Conservation (phyloP, 768 basidiomycete genomes). For the Calocera cornea region DNA sequence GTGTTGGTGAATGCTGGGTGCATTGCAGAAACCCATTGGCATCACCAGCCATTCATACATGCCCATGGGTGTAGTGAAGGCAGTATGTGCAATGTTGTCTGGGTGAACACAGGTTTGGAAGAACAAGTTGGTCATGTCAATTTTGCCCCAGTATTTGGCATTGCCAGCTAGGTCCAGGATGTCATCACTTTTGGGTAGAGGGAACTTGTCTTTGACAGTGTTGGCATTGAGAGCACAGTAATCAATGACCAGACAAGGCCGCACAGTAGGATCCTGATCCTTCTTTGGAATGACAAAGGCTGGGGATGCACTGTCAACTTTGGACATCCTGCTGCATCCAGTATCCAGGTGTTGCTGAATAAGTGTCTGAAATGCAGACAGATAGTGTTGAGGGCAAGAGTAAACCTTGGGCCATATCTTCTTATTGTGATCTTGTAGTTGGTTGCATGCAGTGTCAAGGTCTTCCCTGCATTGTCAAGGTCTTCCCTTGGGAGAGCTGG, state of each 20-base stretch:
- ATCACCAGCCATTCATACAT: slow-evolving; percentile 11
- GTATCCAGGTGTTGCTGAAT: slow-evolving; percentile 26
- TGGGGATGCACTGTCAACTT: slow-evolving; percentile 9
- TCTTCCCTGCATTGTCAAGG: too few species aligned
- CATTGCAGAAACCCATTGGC: slow-evolving; percentile 21
- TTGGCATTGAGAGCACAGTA: slow-evolving; percentile 25
- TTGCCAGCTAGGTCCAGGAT: not conserved
- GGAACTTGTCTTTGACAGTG: slow-evolving; percentile 22
- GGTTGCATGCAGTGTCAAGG: too few species aligned
- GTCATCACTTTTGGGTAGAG: slow-evolving; percentile 12
- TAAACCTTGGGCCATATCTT: too few species aligned
- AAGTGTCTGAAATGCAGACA: slow-evolving; percentile 21
- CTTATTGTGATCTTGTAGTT: too few species aligned
- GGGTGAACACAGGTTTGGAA: slow-evolving; percentile 28
- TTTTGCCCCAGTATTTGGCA: too few species aligned
- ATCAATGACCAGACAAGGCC: slow-evolving; percentile 29
- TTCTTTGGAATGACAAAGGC: slow-evolving; percentile 24
- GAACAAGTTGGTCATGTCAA: slow-evolving; percentile 24
- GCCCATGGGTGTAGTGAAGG: slow-evolving; percentile 7
- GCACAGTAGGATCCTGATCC: slow-evolving; percentile 18
- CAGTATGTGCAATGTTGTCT: slow-evolving; percentile 13
- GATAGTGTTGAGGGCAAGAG: too few species aligned
- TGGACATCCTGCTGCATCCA: slow-evolving; percentile 22
- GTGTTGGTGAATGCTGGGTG: slow-evolving; percentile 25
- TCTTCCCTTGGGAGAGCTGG: too few species aligned